A percentile compares a stretch with the other conserved stretches of the same genome.
Evolutionary conservation across 345 rosid species (phyloP).

Genomic region (Bruguiera sexangula): DNA sequence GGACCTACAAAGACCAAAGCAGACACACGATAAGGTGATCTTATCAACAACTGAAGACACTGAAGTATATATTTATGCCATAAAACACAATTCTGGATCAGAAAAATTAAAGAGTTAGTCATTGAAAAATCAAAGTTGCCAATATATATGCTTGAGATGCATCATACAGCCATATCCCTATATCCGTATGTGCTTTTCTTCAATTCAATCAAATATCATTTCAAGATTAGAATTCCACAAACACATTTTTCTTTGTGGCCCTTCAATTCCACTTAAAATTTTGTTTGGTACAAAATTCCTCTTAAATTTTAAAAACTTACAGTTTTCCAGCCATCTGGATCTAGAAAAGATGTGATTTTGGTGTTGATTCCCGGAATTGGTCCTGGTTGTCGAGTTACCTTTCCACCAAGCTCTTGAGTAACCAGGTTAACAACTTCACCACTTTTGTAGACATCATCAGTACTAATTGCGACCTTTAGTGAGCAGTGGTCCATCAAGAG

Average conservation of each 20-base stretch:
- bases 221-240: no score
- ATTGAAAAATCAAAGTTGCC: no score
- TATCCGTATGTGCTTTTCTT: no score
- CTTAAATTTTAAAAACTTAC: conserved; percentile 32
- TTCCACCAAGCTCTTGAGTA: conserved; percentile 85
- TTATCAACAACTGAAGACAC: not conserved
- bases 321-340: conserved; percentile 98
- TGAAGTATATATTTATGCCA: not conserved
- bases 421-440: conserved; percentile 70
- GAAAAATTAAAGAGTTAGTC: no score
- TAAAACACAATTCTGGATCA: not conserved
- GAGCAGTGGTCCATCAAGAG: not conserved
- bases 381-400: conserved; percentile 81
- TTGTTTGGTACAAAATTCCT: not conserved
- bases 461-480: conserved; percentile 66
- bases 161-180: no score
- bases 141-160: no score
- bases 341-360: conserved; percentile 77
- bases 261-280: no score
- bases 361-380: conserved; percentile 87
- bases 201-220: no score
- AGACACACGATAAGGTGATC: not conserved
- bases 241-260: no score
- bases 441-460: conserved; percentile 94
- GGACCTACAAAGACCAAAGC: conserved; percentile 42